phyloP scores from a whole-genome alignment of 345 rosid species.

The Eucalyptus cloeziana region DNA sequence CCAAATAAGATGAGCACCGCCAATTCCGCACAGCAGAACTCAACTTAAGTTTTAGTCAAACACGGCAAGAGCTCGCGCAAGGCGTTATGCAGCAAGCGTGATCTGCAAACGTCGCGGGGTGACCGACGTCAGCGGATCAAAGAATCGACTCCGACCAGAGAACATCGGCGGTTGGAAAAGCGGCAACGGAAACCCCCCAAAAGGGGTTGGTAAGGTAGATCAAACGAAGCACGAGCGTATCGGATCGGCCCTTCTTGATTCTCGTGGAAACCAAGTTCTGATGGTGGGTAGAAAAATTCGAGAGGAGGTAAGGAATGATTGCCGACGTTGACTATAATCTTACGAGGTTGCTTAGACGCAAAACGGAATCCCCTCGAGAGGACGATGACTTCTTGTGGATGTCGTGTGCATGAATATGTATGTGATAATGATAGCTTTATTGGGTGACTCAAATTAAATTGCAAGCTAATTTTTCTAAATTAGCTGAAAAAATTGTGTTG shows the following conservation, averaged over 20 bases:
- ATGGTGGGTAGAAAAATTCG: background rate
- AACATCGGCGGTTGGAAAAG: background rate
- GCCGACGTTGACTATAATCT: background rate
- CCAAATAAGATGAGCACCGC: background rate
- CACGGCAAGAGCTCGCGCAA: background rate
- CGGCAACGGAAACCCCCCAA: background rate
- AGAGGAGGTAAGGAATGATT: background rate
- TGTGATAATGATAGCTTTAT: background rate
- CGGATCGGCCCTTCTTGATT: background rate
- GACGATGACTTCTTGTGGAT: background rate
- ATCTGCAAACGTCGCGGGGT: background rate
- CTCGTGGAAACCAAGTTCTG: background rate
- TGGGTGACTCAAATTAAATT: background rate
- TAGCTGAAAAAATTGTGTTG: background rate
- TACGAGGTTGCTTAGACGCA: background rate
- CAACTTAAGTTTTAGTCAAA: background rate
- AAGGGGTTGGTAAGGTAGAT: background rate
- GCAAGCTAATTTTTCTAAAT: background rate
- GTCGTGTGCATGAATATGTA: background rate
- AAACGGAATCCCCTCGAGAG: background rate
- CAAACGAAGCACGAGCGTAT: background rate
- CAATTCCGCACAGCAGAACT: background rate
- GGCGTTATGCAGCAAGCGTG: background rate
- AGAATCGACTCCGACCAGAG: background rate
- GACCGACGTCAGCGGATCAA: background rate